Conservation (phyloP, 75 land plant species). For the Isoetes taiwanensis region DNA sequence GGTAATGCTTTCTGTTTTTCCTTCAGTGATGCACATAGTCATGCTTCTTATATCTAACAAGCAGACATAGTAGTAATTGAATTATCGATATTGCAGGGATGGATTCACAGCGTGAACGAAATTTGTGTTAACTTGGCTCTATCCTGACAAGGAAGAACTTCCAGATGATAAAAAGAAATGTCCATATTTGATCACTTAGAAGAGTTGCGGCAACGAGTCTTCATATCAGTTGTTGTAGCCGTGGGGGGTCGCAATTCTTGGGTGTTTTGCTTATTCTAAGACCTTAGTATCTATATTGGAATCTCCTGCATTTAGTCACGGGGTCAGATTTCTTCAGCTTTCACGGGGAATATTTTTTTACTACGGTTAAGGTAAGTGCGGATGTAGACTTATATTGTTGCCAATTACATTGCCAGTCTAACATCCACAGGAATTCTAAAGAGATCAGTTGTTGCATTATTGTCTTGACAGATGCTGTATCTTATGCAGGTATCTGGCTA, state of each 20-base stretch:
- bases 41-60: too few relatives aligned
- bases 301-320: slow-evolving; percentile 77
- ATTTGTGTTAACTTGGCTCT: slow-evolving; percentile 78
- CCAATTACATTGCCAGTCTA: background rate
- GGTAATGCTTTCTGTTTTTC: too few relatives aligned
- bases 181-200: slow-evolving; percentile 90
- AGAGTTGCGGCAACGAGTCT: slow-evolving; percentile 72
- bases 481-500: slow-evolving; percentile 90
- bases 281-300: slow-evolving; percentile 79
- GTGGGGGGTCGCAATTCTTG: slow-evolving; percentile 89
- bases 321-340: slow-evolving; percentile 87
- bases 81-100: too few relatives aligned
- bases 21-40: too few relatives aligned
- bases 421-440: too few relatives aligned
- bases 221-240: slow-evolving; percentile 67
- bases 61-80: too few relatives aligned
- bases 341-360: slow-evolving; percentile 96
- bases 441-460: background rate
- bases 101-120: too few relatives aligned
- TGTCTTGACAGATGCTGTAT: background rate
- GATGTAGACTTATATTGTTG: background rate
- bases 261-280: slow-evolving; percentile 87
- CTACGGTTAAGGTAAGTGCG: slow-evolving; percentile 71
- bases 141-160: slow-evolving; percentile 85
- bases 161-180: slow-evolving; percentile 99